These are phyloP conservation scores for Eucalyptus curtisii DNA, from an alignment of 345 rosid species.

Conservation along the genomic window DNA sequence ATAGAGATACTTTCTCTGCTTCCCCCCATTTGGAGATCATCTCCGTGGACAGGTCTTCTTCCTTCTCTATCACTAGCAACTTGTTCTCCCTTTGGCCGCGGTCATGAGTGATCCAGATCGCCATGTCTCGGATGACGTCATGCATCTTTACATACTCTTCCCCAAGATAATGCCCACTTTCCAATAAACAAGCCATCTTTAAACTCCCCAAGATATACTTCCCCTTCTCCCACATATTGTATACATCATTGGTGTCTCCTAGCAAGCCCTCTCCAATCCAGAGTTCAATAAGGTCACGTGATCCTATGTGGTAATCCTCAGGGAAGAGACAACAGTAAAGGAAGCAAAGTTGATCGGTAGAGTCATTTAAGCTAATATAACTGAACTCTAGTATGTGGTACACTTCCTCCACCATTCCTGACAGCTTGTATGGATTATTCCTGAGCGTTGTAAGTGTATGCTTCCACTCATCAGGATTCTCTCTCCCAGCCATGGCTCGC, in stretches of 20 bases:
- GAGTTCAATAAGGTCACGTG: rapidly evolving
- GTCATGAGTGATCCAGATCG: neutral
- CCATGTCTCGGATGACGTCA: neutral
- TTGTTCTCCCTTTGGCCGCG: neutral
- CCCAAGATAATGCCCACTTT: rapidly evolving
- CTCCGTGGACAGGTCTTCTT: rapidly evolving
- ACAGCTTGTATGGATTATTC: neutral
- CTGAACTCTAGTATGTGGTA: neutral
- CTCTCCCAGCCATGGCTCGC: neutral
- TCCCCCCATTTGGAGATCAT: neutral
- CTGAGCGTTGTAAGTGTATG: neutral
- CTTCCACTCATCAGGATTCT: neutral
- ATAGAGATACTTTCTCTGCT: neutral
- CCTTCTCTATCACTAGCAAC: neutral
- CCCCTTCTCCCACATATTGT: rapidly evolving
- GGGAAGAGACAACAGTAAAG: too few species aligned
- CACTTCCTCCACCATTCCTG: neutral
- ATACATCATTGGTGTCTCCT: too few species aligned
- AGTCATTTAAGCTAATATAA: rapidly evolving
- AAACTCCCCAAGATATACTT: rapidly evolving
- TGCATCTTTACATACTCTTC: too few species aligned
- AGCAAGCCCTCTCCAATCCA: too few species aligned
- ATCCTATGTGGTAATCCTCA: rapidly evolving
- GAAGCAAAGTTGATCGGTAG: too few species aligned
- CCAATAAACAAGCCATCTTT: too few species aligned